These are phyloP conservation scores for Aspergillus calidoustus DNA, from an alignment of 2,329 filamentous ascomycete species.

Conservation along the genomic window DNA sequence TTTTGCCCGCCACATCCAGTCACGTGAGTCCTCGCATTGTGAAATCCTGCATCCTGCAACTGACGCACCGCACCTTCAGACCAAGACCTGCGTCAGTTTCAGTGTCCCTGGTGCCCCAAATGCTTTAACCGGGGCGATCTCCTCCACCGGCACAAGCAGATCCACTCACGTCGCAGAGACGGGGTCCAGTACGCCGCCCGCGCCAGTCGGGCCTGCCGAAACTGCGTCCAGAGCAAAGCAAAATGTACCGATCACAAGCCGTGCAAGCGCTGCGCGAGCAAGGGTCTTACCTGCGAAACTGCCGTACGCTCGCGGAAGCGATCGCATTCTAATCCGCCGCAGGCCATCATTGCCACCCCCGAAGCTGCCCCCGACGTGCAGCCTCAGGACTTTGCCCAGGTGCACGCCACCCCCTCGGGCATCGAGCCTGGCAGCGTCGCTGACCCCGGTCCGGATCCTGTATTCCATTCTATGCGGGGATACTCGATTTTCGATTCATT, in stretches of 20 bases:
- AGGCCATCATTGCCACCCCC: too few species aligned
- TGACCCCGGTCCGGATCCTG: too few species aligned
- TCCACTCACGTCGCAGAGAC: background rate
- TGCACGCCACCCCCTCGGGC: too few species aligned
- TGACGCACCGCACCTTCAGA: background rate
- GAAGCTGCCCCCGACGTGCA: too few species aligned
- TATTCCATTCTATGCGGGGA: too few species aligned
- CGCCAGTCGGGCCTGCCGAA: conserved; percentile 3
- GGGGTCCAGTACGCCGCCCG: background rate
- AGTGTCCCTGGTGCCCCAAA: conserved; percentile 3
- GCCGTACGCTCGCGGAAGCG: too few species aligned
- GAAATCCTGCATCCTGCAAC: background rate
- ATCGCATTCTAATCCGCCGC: too few species aligned
- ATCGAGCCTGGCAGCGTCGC: too few species aligned
- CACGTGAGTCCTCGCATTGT: background rate
- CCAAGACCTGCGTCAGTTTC: conserved; percentile 2
- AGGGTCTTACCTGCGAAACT: background rate
- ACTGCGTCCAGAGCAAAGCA: conserved; percentile 6
- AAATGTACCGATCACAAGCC: conserved; percentile 7
- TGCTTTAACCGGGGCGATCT: conserved; percentile 5
- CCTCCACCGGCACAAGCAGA: conserved; percentile 5
- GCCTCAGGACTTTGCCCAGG: too few species aligned
- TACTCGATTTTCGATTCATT: background rate
- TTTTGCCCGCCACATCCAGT: background rate
- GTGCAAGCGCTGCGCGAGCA: background rate